Base-by-base conservation (phyloP, 306 rosid genomes). In the Sicyos edulis region DNA sequence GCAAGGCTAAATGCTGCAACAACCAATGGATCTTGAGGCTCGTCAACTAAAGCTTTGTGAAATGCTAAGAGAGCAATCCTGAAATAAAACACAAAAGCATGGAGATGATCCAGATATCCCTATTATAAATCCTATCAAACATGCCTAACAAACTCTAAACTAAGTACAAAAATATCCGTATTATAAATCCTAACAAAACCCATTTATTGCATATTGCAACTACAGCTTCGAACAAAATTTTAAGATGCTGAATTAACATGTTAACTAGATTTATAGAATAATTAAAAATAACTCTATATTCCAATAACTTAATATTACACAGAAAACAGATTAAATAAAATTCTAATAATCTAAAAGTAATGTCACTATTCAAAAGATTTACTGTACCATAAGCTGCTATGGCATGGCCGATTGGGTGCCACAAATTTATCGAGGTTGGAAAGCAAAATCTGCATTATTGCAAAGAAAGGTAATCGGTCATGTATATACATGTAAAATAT, bases 41-140 rank as follows among this genome's bases (percentile, higher is more conserved):
- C 70, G 53, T 82, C 82, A 54, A 44, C 76, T 55, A 82, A 79
- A 51, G 85, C 82, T 77, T 75, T 78, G 52, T 82, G 85, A 72
- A 82, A 82, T 14, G 85, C 85, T 40, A 82, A 78, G 60, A 82
- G 59, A n/a, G 85, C 79, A 51, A 82, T 75, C 82, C 85, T 82
- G 77, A 63, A 65, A 62, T 70, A 45, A 42, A 24, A 68, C 56
- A 40, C 57, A 68, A 16, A 58, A 79, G 37, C n/a, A 26, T 65
- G 44, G 47, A 65, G 53, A 32, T 40, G 29, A 37, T 66, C 10
- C 24, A 47, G 47, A 65, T 37, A 26, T 26, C 29, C 29, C 29
- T 26, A 26, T 26, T 26, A 26, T 26, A 26, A 26, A 26, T 26
- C 29, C 29, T 26, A 26, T 26, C 29, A 26, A 26, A 26, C 29